Percentiles rank a stretch among this genome's conserved stretches.
Conservation (phyloP, 257 asterid genomes). For the Cruciata laevipes region DNA sequence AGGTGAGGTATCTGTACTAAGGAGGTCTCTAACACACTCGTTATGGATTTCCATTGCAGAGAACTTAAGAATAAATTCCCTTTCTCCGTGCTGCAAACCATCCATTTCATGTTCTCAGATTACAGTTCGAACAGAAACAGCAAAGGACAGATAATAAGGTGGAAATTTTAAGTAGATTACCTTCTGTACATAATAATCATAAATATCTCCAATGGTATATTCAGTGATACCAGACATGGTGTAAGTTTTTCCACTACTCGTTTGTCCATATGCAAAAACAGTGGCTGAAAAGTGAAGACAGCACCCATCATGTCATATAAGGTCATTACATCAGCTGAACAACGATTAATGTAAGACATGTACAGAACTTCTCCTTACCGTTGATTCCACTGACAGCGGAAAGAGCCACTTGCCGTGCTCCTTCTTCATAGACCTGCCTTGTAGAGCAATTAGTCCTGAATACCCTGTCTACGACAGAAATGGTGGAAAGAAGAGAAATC, state of each 20-base stretch:
- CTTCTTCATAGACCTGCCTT: slow-evolving; percentile 79
- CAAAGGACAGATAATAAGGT: background rate
- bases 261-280: slow-evolving; percentile 93
- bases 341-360: background rate
- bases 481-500: slow-evolving; percentile 2
- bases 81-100: slow-evolving; percentile 60
- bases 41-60: slow-evolving; percentile 96
- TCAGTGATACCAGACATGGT: slow-evolving; percentile 92
- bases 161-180: slow-evolving; percentile 18
- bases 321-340: background rate
- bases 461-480: slow-evolving; percentile 56
- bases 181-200: slow-evolving; percentile 65
- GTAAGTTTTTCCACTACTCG: slow-evolving; percentile 95
- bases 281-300: slow-evolving; percentile 58
- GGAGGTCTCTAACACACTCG: slow-evolving; percentile 92
- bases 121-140: slow-evolving; percentile 13
- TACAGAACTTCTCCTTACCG: slow-evolving; percentile 40
- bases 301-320: slow-evolving; percentile 6
- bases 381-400: slow-evolving; percentile 80
- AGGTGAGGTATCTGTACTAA: slow-evolving; percentile 57
- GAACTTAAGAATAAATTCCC: slow-evolving; percentile 67
- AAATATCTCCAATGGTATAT: slow-evolving; percentile 81
- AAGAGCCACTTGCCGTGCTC: slow-evolving; percentile 84
- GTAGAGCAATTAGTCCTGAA: slow-evolving; percentile 68
- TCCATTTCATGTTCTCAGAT: slow-evolving; percentile 5